Evolutionary conservation across 345 rosid species (phyloP), one percentile per base, ranked within the genome.

Genomic region (Euphorbia lathyris): DNA sequence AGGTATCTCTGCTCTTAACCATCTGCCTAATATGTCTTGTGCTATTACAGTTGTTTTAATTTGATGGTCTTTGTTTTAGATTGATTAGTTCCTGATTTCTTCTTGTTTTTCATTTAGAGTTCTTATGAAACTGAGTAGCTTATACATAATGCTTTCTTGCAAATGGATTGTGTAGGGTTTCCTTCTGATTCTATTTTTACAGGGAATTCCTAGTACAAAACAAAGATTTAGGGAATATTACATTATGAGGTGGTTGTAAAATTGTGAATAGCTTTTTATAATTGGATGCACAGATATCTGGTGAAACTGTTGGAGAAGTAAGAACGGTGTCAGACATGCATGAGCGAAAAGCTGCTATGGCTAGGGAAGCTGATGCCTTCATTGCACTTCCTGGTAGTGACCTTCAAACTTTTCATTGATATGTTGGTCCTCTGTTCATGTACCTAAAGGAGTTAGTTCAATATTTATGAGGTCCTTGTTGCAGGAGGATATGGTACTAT

Each of bases 401-500:
- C 61, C 72, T 65, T 60, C n/a, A 20, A 20, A 32, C 36, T 72
- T 66, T 8, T n/a, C 26, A 59, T 14, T 10, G 25, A 9, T n/a
- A n/a, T n/a, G n/a, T n/a, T n/a, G n/a, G n/a, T 0, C 30, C 38
- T 30, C 25, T 34, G 53, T 10, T 36, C 43, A 38, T 47, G 23
- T 6, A 25, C 42, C 12, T 43, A 66, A 22, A 7, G 29, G 50
- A 43, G 11, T 25, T 56, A n/a, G 30, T 48, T 73, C 19, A 34
- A 43, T 48, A 61, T 42, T 60, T 58, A 61, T 68, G 26, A 57
- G 52, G 69, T 65, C 0, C 50, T 47, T 63, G 43, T 66, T 74
- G 71, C 78, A 95, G 97, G 97, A 30, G 98, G 98, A 75, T 94
- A 91, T 82, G 97, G 97, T 63, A 91, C 97, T 12, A 91, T 94